phyloP scores from a whole-genome alignment of 2,329 filamentous ascomycete species.

The Diaporthe citrichinensis region DNA sequence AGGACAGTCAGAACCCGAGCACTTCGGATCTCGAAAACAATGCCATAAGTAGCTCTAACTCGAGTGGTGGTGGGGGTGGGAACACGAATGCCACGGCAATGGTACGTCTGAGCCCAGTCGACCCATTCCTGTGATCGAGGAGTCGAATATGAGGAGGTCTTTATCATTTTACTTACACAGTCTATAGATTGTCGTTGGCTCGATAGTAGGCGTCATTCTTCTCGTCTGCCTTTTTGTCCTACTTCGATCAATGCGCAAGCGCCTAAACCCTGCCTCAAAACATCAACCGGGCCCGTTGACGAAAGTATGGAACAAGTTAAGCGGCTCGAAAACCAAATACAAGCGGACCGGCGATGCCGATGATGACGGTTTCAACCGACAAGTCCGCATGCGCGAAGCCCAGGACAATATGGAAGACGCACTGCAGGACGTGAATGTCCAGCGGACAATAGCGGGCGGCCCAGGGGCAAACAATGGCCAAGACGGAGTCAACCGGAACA shows the following conservation, averaged over 20 bases:
- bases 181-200: conserved; percentile 46
- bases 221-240: conserved; percentile 44
- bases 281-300: conserved; percentile 66
- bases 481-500: conserved; percentile 79
- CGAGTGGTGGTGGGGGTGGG: background rate
- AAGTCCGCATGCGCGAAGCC: conserved; percentile 40
- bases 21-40: background rate
- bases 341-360: conserved; percentile 46
- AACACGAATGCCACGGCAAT: conserved; percentile 35
- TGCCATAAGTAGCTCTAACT: background rate
- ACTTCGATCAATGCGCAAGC: conserved; percentile 45
- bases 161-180: background rate
- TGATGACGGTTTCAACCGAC: conserved; percentile 42
- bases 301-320: conserved; percentile 65
- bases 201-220: conserved; percentile 45
- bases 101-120: conserved; percentile 17
- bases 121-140: background rate
- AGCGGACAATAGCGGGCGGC: conserved; percentile 31
- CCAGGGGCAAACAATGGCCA: conserved; percentile 26
- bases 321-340: conserved; percentile 44
- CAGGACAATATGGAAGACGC: conserved; percentile 43
- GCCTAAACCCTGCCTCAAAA: conserved; percentile 59
- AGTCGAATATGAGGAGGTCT: background rate
- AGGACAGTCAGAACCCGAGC: background rate
- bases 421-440: conserved; percentile 34